phyloP scores from a whole-genome alignment of 1,284 basidiomycete genomes.

The Apiotrichum domesticum region DNA sequence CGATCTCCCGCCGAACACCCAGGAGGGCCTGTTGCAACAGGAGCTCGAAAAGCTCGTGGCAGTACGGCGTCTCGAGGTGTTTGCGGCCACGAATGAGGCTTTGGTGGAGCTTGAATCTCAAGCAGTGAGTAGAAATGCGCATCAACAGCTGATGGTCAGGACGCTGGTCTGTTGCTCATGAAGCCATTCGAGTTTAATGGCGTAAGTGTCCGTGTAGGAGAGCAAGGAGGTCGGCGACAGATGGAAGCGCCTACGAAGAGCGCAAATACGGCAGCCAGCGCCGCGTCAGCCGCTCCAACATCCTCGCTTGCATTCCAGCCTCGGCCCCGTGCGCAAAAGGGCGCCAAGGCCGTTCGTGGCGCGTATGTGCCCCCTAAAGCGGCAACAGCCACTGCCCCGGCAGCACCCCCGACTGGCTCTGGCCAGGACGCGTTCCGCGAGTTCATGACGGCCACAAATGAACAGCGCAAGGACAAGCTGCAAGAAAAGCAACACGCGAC shows the following conservation, averaged over 20 bases:
- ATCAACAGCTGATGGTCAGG: constrained; percentile 45
- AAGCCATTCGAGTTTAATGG: constrained; percentile 64
- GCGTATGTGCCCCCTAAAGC: constrained; percentile 24
- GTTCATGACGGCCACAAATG: constrained; percentile 38
- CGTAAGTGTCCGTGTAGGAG: constrained; percentile 22
- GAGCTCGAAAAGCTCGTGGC: constrained; percentile 66
- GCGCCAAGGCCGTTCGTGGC: constrained; percentile 29
- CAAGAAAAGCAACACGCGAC: constrained; percentile 13
- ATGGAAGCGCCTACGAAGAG: not conserved
- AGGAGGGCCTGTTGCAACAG: constrained; percentile 86
- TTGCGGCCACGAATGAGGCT: constrained; percentile 61
- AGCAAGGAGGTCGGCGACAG: not conserved
- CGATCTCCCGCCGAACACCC: constrained; percentile 64
- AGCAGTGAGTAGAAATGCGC: constrained; percentile 30
- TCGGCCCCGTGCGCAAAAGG: constrained; percentile 18
- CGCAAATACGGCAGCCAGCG: not conserved
- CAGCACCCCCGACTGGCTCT: constrained; percentile 1
- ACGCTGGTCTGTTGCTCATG: constrained; percentile 69
- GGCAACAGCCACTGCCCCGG: constrained; percentile 12
- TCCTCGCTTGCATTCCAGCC: constrained; percentile 27
- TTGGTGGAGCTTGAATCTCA: constrained; percentile 66
- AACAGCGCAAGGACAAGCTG: constrained; percentile 23
- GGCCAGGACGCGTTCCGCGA: constrained; percentile 40
- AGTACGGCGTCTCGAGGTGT: constrained; percentile 71
- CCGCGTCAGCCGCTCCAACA: not conserved